Evolutionary conservation across 2,329 filamentous ascomycete species (phyloP).

Genomic region (Pezicula radicicola): DNA sequence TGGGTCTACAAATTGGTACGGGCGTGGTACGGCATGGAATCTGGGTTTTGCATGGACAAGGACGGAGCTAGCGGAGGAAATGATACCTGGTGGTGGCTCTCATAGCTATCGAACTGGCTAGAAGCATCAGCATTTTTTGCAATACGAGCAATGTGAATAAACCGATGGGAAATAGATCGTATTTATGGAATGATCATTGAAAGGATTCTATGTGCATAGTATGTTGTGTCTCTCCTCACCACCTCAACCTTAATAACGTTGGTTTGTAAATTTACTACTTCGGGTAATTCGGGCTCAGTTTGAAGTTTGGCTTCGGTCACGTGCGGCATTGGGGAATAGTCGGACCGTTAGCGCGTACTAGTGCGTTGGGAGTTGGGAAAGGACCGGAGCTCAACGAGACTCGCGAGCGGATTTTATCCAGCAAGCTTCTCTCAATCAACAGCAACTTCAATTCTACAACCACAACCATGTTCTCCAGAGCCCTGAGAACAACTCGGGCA

Average conservation of each 20-base stretch:
- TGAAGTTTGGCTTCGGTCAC: not conserved
- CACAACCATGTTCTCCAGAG: conserved; percentile 67
- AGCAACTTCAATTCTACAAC: conserved; percentile 4
- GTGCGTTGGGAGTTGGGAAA: not conserved
- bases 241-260: too few relatives aligned
- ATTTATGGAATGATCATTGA: not conserved
- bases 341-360: not conserved
- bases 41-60: not conserved
- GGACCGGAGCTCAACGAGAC: not conserved
- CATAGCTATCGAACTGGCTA: not conserved
- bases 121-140: not conserved
- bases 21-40: not conserved
- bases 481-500: conserved; percentile 59
- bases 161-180: not conserved
- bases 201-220: not conserved
- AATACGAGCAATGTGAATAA: not conserved
- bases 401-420: not conserved
- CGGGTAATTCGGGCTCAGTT: not conserved
- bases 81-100: not conserved
- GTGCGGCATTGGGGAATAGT: not conserved
- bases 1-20: not conserved
- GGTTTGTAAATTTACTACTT: too few relatives aligned
- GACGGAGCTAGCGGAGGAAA: not conserved
- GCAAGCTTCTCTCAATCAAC: not conserved
- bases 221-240: too few relatives aligned